Evolutionary conservation across 2,329 filamentous ascomycete species (phyloP).

Genomic region (Cercospora sesami): DNA sequence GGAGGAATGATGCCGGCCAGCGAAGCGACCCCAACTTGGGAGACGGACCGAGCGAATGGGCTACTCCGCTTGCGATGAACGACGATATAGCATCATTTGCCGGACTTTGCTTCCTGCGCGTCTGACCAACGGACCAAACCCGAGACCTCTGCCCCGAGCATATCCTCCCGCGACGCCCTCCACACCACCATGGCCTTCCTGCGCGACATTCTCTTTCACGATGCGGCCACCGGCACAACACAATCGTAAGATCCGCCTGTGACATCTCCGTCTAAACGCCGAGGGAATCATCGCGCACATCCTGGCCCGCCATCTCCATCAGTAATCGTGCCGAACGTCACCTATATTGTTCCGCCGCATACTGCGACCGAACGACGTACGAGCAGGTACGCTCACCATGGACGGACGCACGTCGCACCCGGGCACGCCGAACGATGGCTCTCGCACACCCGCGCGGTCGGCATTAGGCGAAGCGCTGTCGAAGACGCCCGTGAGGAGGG

Average conservation of each 20-base stretch:
- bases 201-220: slow-evolving; percentile 1
- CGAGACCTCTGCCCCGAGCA: neutral
- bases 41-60: slow-evolving; percentile 3
- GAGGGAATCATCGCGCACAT: neutral
- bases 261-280: slow-evolving; percentile 9
- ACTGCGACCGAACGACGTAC: neutral
- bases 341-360: neutral
- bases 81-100: slow-evolving; percentile 5
- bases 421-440: slow-evolving; percentile 24
- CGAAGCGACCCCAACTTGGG: slow-evolving; percentile 2
- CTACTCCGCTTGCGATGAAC: slow-evolving; percentile 1
- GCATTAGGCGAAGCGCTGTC: slow-evolving; percentile 36
- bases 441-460: slow-evolving; percentile 17
- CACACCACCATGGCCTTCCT: neutral
- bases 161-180: neutral
- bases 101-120: slow-evolving; percentile 1
- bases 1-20: slow-evolving; percentile 1
- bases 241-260: slow-evolving; percentile 3
- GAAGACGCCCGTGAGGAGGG: slow-evolving; percentile 34
- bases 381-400: neutral
- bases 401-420: slow-evolving; percentile 23
- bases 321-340: slow-evolving; percentile 1
- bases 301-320: slow-evolving; percentile 3
- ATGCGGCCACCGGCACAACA: neutral
- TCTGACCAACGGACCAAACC: slow-evolving; percentile 1